Conservation (phyloP, 2,329 filamentous ascomycete genomes). For the Plenodomus biglobosus region DNA sequence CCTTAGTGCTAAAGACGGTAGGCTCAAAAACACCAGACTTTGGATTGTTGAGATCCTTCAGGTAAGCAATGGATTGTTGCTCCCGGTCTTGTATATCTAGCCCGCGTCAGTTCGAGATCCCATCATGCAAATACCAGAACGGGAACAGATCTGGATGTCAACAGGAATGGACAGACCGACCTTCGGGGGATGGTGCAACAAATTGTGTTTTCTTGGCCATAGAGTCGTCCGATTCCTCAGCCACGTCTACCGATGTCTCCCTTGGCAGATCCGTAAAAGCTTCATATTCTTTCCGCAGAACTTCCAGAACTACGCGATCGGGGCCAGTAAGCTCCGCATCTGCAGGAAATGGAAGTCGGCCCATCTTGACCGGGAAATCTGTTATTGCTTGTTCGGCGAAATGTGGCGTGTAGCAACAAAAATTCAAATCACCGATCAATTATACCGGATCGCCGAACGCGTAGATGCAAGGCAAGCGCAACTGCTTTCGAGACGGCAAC, state of each 20-base stretch:
- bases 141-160: not conserved
- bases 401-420: not conserved
- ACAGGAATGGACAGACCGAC: conserved; percentile 8
- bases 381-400: no score
- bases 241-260: conserved; percentile 7
- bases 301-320: conserved; percentile 34
- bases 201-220: conserved; percentile 29
- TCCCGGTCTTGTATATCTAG: conserved; percentile 35
- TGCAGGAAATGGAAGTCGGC: conserved; percentile 33
- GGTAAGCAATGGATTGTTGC: conserved; percentile 46
- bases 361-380: conserved; percentile 20
- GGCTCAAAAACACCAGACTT: conserved; percentile 54
- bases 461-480: not conserved
- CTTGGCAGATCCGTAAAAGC: conserved; percentile 8
- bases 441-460: no score
- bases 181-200: conserved; percentile 36
- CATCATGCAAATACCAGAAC: not conserved
- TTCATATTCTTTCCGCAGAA: conserved; percentile 35
- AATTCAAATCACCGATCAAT: not conserved
- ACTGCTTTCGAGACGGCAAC: not conserved
- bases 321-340: conserved; percentile 36
- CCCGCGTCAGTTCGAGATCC: conserved; percentile 1
- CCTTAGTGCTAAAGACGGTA: conserved; percentile 58
- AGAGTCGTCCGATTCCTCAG: conserved; percentile 30
- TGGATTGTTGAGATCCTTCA: conserved; percentile 55